phyloP scores from a whole-genome alignment of 2,329 filamentous ascomycete species.

The Amauroascus verrucosus region DNA sequence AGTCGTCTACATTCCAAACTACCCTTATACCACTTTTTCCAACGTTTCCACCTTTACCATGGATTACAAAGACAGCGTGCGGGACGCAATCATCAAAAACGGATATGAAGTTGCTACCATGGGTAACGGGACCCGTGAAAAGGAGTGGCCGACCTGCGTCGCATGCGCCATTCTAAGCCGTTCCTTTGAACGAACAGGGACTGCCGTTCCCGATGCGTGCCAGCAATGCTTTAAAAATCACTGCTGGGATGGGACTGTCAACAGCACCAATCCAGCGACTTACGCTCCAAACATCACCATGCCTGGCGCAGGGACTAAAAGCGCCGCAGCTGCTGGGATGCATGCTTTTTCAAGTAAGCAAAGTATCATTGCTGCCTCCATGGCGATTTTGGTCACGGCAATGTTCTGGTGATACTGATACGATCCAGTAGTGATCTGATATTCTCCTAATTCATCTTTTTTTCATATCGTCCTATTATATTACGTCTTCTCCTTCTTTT shows the following conservation, averaged over 20 bases:
- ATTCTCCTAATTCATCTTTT: not conserved
- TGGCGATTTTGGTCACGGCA: not conserved
- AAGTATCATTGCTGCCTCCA: conserved; percentile 5
- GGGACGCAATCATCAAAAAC: conserved; percentile 74
- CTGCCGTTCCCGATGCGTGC: conserved; percentile 61
- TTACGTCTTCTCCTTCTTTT: too few species aligned
- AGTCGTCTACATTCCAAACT: conserved; percentile 79
- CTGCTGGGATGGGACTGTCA: conserved; percentile 81
- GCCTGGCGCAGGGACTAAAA: not conserved
- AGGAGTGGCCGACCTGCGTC: conserved; percentile 70
- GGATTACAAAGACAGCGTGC: conserved; percentile 52
- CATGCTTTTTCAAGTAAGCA: conserved; percentile 11
- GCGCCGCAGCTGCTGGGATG: conserved; percentile 7
- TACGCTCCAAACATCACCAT: conserved; percentile 35
- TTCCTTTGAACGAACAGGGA: conserved; percentile 61
- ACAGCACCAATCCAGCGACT: conserved; percentile 28
- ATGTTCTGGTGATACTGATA: conserved; percentile 9
- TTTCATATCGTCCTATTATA: not conserved
- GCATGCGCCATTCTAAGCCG: conserved; percentile 76
- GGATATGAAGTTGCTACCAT: conserved; percentile 75
- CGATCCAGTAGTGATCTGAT: not conserved
- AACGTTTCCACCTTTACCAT: conserved; percentile 72
- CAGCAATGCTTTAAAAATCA: conserved; percentile 65
- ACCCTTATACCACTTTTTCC: conserved; percentile 63
- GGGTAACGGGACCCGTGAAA: conserved; percentile 66